Evolutionary conservation across 1,284 basidiomycete species (phyloP).

Genomic region (Ceratobasidium theobromae): DNA sequence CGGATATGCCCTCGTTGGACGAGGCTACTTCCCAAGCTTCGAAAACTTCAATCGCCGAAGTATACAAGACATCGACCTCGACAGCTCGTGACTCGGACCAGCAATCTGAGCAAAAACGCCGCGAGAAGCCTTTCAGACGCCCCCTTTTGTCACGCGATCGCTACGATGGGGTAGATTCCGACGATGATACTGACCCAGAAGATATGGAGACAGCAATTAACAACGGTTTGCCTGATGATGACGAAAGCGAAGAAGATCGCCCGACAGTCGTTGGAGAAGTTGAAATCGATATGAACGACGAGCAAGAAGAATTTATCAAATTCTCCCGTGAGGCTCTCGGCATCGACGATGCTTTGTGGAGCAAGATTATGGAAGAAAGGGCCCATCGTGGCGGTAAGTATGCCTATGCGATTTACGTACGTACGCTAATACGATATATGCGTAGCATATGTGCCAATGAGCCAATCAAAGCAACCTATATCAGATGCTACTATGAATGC

Average conservation of each 20-base stretch:
- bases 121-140: slow-evolving; percentile 53
- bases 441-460: slow-evolving; percentile 69
- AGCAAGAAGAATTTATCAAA: slow-evolving; percentile 88
- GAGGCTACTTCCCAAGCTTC: slow-evolving; percentile 30
- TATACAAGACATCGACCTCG: slow-evolving; percentile 14
- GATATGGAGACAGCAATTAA: slow-evolving; percentile 31
- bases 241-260: slow-evolving; percentile 69
- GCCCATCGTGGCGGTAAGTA: slow-evolving; percentile 70
- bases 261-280: slow-evolving; percentile 79
- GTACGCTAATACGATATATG: not conserved
- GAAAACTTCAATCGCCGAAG: slow-evolving; percentile 37
- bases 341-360: slow-evolving; percentile 81
- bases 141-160: slow-evolving; percentile 75
- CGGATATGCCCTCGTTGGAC: slow-evolving; percentile 7
- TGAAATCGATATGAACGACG: slow-evolving; percentile 84
- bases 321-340: slow-evolving; percentile 89
- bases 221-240: slow-evolving; percentile 45
- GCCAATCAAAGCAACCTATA: not conserved
- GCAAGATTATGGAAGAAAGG: slow-evolving; percentile 74
- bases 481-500: not conserved
- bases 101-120: slow-evolving; percentile 20
- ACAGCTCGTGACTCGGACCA: slow-evolving; percentile 3
- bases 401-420: not conserved
- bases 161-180: slow-evolving; percentile 82
- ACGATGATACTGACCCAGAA: slow-evolving; percentile 68